Conservation (phyloP, 768 basidiomycete genomes). For the Macrolepiota dolichaula region DNA sequence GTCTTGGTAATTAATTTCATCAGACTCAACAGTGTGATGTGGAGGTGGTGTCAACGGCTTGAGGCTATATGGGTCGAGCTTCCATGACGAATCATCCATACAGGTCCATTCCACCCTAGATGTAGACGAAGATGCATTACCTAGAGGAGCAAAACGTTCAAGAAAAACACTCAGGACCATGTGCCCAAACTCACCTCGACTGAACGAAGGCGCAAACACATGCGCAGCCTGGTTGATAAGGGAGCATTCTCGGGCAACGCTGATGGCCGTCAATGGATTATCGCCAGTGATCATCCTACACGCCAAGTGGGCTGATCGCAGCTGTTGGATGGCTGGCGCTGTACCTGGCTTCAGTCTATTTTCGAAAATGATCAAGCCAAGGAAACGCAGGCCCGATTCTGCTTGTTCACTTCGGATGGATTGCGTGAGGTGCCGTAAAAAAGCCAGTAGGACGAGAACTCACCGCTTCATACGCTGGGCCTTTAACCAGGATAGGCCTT, state of each 20-base stretch:
- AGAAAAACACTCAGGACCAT: neutral
- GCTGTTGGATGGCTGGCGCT: constrained; percentile 81
- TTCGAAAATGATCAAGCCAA: constrained; percentile 96
- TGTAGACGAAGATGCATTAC: constrained; percentile 44
- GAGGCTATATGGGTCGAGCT: constrained; percentile 85
- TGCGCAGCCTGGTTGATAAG: constrained; percentile 86
- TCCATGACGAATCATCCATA: constrained; percentile 83
- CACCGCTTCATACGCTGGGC: constrained; percentile 95
- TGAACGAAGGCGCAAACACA: constrained; percentile 82
- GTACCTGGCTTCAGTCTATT: constrained; percentile 96
- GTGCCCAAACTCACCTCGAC: constrained; percentile 48
- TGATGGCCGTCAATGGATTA: constrained; percentile 94
- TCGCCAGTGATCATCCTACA: constrained; percentile 99
- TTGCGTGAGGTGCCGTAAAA: no score
- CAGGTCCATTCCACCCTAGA: constrained; percentile 87
- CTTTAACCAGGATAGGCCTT: constrained; percentile 92
- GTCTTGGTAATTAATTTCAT: constrained; percentile 76
- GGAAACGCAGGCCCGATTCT: constrained; percentile 84
- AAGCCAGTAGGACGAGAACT: constrained; percentile 16
- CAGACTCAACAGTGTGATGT: constrained; percentile 67
- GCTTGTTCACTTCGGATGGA: constrained; percentile 77
- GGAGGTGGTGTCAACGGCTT: constrained; percentile 72
- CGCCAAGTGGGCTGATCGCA: constrained; percentile 86
- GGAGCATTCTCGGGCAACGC: constrained; percentile 92
- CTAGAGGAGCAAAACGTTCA: constrained; percentile 28